Evolutionary conservation across 768 basidiomycete species (phyloP).

Genomic region (Candolleomyces eurysporus): DNA sequence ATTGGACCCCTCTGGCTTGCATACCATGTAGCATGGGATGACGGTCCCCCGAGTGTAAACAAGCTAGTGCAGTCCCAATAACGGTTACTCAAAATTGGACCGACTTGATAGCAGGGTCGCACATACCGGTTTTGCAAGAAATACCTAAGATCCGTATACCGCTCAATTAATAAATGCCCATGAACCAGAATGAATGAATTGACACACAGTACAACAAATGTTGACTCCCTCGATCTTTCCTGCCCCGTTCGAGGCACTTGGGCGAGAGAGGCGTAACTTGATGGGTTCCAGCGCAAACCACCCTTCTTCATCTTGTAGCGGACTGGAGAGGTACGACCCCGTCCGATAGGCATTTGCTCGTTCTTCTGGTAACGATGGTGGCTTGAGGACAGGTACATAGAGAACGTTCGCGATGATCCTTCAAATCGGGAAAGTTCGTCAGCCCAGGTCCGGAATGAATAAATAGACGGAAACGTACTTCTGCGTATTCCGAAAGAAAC

Average conservation of each 20-base stretch:
- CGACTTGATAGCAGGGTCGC: not conserved
- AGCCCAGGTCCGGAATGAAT: not conserved
- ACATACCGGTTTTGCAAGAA: not conserved
- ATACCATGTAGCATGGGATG: constrained; percentile 22
- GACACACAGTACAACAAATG: not conserved
- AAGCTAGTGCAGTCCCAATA: constrained; percentile 11
- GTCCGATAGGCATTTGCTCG: constrained; percentile 18
- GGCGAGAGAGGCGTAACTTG: not conserved
- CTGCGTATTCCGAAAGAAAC: constrained; percentile 16
- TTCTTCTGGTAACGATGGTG: constrained; percentile 12
- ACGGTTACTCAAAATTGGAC: not conserved
- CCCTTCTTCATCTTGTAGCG: constrained; percentile 18
- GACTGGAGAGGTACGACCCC: constrained; percentile 15
- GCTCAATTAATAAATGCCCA: not conserved
- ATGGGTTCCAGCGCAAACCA: constrained; percentile 16
- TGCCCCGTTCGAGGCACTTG: not conserved
- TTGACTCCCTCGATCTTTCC: not conserved
- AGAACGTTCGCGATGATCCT: constrained; percentile 26
- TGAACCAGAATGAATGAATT: not conserved
- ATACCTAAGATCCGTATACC: not conserved
- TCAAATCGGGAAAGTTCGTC: not conserved
- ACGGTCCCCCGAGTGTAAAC: constrained; percentile 24
- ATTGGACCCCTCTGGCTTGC: not conserved
- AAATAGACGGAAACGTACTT: not conserved
- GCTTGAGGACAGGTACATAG: constrained; percentile 17